phyloP scores from a whole-genome alignment of 2,329 filamentous ascomycete species.

The Alternaria infectoria region DNA sequence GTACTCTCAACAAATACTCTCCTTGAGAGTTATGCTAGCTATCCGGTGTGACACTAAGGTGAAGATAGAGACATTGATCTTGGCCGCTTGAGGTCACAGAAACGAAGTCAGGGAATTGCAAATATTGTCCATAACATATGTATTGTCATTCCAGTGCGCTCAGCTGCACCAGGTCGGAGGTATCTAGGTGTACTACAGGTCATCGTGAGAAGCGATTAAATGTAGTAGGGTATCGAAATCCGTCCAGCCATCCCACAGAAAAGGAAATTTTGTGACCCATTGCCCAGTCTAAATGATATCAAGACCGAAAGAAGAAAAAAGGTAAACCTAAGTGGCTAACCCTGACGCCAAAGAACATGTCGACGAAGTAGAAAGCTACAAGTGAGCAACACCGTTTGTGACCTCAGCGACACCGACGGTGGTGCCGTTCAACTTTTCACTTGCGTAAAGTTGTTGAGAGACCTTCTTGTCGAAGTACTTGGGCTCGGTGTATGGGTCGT shows the following conservation, averaged over 20 bases:
- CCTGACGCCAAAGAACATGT: constrained; percentile 13
- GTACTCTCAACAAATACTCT: not conserved
- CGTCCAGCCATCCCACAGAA: constrained; percentile 21
- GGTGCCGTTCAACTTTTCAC: constrained; percentile 27
- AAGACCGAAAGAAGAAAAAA: constrained; percentile 16
- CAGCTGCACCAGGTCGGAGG: constrained; percentile 1
- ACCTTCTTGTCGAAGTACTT: constrained; percentile 51
- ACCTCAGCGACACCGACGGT: constrained; percentile 35
- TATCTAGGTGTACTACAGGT: constrained; percentile 12
- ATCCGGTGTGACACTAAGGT: not conserved
- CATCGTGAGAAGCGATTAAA: constrained; percentile 18
- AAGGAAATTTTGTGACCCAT: constrained; percentile 18
- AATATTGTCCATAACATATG: constrained; percentile 2
- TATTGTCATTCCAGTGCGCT: constrained; percentile 5
- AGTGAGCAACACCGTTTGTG: constrained; percentile 38
- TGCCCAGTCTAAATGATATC: constrained; percentile 29
- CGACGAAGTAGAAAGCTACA: constrained; percentile 30
- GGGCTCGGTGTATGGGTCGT: constrained; percentile 57
- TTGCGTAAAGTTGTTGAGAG: constrained; percentile 33
- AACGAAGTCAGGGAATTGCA: not conserved
- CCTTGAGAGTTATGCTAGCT: not conserved
- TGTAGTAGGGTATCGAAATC: constrained; percentile 35
- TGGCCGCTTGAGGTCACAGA: not conserved
- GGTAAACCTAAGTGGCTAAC: not conserved
- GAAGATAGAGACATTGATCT: not conserved